Evolutionary conservation across 371 early-diverging fungal genomes (phyloP).

Genomic region (Blakeslea trispora): DNA sequence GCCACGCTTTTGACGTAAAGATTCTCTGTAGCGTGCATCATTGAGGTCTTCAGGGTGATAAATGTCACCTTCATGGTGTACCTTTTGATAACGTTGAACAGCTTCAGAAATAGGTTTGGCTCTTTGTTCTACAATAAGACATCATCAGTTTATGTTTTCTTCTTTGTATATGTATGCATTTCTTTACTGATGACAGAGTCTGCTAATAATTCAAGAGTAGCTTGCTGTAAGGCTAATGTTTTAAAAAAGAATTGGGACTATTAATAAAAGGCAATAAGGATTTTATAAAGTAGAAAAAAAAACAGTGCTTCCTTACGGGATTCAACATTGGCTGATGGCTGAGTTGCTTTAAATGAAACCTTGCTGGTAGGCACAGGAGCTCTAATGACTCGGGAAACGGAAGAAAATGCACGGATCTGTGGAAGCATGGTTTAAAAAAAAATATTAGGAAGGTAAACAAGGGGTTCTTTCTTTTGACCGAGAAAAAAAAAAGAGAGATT

Average conservation of each 20-base stretch:
- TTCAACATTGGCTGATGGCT: conserved; percentile 4
- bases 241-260: no score
- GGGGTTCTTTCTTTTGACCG: not conserved
- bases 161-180: conserved; percentile 1
- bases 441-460: not conserved
- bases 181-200: conserved; percentile 32
- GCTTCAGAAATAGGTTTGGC: conserved; percentile 25
- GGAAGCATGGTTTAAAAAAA: conserved; percentile 14
- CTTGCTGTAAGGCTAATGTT: conserved; percentile 31
- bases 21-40: conserved; percentile 46
- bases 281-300: not conserved
- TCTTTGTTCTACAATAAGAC: conserved; percentile 36
- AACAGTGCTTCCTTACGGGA: not conserved
- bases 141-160: no score
- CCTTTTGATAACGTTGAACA: conserved; percentile 43
- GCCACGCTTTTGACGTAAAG: conserved; percentile 40
- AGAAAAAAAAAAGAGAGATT: no score
- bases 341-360: conserved; percentile 4
- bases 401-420: conserved; percentile 26
- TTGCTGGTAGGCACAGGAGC: conserved; percentile 14
- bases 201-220: conserved; percentile 29
- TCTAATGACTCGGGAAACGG: conserved; percentile 16
- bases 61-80: conserved; percentile 42
- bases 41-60: conserved; percentile 60
- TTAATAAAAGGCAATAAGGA: no score